A percentile compares a stretch with the other conserved stretches of the same genome.
These are phyloP conservation scores for Backusella tarrabulga DNA, from an alignment of 192 early-diverging fungal species.

Conservation along the genomic window DNA sequence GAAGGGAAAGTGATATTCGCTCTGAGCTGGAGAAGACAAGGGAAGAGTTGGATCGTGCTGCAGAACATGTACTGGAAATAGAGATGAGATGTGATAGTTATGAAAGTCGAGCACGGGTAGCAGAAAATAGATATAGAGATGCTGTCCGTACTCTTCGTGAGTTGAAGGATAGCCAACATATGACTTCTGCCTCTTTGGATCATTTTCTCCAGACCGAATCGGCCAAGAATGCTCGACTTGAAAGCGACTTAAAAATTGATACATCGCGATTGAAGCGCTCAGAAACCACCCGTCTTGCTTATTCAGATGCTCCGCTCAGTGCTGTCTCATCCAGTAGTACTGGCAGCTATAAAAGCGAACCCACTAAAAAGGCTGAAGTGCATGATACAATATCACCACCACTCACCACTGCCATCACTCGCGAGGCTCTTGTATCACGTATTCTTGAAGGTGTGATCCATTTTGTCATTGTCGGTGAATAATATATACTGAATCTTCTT, in stretches of 20 bases:
- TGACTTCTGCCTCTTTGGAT: background rate
- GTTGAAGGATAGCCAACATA: background rate
- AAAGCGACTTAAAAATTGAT: background rate
- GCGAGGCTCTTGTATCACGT: slow-evolving; percentile 31
- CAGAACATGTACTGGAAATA: slow-evolving; percentile 23
- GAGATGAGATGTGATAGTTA: slow-evolving; percentile 26
- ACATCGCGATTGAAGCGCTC: background rate
- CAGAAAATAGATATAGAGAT: slow-evolving; percentile 27
- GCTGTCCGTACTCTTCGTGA: slow-evolving; percentile 22
- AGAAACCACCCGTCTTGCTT: background rate
- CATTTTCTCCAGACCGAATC: background rate
- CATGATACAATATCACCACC: background rate
- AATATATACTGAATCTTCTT: background rate
- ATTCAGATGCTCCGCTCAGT: background rate
- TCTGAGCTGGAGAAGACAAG: slow-evolving; percentile 33
- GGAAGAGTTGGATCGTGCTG: slow-evolving; percentile 18
- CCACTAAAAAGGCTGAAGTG: background rate
- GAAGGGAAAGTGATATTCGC: slow-evolving; percentile 38
- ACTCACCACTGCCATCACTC: background rate
- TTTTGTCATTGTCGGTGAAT: background rate
- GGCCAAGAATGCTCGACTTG: background rate
- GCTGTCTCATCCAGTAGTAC: background rate
- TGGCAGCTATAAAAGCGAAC: background rate
- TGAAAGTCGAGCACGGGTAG: slow-evolving; percentile 24
- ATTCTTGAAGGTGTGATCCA: slow-evolving; percentile 32